phyloP scores from a whole-genome alignment of 805 yeast species.

The Blastobotrys terrestris region DNA sequence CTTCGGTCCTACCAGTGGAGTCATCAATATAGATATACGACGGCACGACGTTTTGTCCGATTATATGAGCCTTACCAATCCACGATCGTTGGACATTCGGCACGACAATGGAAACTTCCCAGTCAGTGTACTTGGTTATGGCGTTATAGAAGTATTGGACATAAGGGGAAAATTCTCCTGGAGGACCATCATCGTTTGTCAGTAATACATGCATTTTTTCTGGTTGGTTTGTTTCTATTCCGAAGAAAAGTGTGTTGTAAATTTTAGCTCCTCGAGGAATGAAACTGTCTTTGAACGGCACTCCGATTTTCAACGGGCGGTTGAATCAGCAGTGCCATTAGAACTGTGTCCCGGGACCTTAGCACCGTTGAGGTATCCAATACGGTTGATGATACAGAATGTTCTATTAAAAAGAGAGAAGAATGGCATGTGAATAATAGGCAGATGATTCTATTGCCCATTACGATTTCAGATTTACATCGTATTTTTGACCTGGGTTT shows the following conservation, averaged over 20 bases:
- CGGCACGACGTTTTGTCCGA: conserved; percentile 51
- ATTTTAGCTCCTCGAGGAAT: not conserved
- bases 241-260: not conserved
- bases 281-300: not conserved
- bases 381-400: too few species aligned
- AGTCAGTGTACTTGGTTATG: conserved; percentile 56
- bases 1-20: conserved; percentile 22
- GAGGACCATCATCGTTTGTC: conserved; percentile 96
- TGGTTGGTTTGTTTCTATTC: not conserved
- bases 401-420: too few species aligned
- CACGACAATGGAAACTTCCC: conserved; percentile 79
- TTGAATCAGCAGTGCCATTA: too few species aligned
- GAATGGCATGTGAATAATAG: too few species aligned
- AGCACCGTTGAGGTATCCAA: too few species aligned
- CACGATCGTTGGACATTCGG: conserved; percentile 85
- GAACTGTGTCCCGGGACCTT: too few species aligned
- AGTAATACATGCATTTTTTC: conserved; percentile 25
- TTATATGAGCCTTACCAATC: conserved; percentile 94
- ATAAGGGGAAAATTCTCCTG: conserved; percentile 80
- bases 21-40: conserved; percentile 22
- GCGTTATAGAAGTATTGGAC: conserved; percentile 74
- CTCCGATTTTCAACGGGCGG: not conserved
- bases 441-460: too few species aligned
- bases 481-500: too few species aligned
- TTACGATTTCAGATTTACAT: too few species aligned